Evolutionary conservation across 2,329 filamentous ascomycete genomes (phyloP).

Genomic region (Nemania bipapillata): DNA sequence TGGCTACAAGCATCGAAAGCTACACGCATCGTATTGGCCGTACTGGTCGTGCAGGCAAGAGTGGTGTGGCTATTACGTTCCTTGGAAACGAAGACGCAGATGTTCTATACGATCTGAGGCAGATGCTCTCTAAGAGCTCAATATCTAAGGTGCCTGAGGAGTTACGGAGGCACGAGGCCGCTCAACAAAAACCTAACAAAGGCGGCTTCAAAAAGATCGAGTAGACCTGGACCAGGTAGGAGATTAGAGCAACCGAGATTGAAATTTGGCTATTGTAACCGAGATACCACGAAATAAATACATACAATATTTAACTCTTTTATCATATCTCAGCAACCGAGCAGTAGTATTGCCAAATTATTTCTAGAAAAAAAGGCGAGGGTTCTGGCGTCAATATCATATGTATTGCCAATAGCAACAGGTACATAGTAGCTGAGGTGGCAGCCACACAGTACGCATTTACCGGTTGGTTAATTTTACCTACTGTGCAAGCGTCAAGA

Average conservation of each 20-base stretch:
- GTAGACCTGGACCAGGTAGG: constrained; percentile 16
- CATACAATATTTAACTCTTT: neutral
- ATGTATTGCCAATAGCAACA: too few relatives aligned
- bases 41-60: constrained; percentile 97
- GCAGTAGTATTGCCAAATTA: too few relatives aligned
- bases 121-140: constrained; percentile 91
- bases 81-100: constrained; percentile 89
- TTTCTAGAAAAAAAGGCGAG: too few relatives aligned
- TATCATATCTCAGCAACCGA: neutral
- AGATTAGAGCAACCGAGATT: neutral
- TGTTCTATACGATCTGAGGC: constrained; percentile 91
- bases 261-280: constrained; percentile 3
- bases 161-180: constrained; percentile 85
- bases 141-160: constrained; percentile 93
- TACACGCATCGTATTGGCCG: constrained; percentile 97
- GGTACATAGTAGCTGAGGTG: too few relatives aligned
- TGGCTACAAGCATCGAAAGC: constrained; percentile 90
- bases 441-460: neutral
- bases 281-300: constrained; percentile 31
- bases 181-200: constrained; percentile 79
- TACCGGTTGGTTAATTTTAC: neutral
- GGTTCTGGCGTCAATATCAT: too few relatives aligned
- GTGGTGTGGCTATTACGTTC: constrained; percentile 95
- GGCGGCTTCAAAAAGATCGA: constrained; percentile 48
- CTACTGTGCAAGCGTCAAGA: constrained; percentile 1